Percentiles rank a stretch among this genome's conserved stretches.
These are phyloP conservation scores for Clonostachys solani DNA, from an alignment of 2,329 filamentous ascomycete species.

Conservation along the genomic window DNA sequence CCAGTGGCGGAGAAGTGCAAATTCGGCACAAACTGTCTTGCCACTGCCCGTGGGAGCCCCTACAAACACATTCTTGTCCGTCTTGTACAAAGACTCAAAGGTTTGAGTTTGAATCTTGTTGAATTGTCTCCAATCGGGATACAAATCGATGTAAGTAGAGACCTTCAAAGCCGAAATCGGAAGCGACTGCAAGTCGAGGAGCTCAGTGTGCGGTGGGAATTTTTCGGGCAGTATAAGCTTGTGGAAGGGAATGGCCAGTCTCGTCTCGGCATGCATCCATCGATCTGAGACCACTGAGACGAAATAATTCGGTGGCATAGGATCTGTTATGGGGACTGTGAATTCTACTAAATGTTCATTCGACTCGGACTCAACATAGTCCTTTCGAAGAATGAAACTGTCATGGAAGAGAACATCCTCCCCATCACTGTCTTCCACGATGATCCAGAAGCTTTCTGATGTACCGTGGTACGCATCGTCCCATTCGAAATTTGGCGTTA, in stretches of 20 bases:
- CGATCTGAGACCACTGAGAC: conserved; percentile 90
- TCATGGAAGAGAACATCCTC: conserved; percentile 95
- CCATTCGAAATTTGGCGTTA: conserved; percentile 95
- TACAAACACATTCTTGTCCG: conserved; percentile 90
- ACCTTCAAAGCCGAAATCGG: conserved; percentile 86
- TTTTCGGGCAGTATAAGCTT: conserved; percentile 93
- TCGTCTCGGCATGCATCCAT: conserved; percentile 98
- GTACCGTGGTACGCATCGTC: conserved; percentile 83
- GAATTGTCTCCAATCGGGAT: conserved; percentile 81
- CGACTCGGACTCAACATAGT: conserved; percentile 79
- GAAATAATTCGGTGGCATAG: conserved; percentile 98
- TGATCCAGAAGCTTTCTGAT: conserved; percentile 92
- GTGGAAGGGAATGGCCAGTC: conserved; percentile 88
- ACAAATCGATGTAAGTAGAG: conserved; percentile 76
- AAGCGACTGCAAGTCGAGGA: conserved; percentile 87
- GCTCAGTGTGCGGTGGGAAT: conserved; percentile 88
- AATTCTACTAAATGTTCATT: conserved; percentile 96
- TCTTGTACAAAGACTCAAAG: conserved; percentile 88
- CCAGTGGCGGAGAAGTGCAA: conserved; percentile 89
- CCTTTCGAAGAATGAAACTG: conserved; percentile 84
- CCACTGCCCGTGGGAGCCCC: conserved; percentile 92
- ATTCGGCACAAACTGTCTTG: conserved; percentile 95
- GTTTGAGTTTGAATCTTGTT: conserved; percentile 98
- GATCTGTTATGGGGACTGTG: conserved; percentile 92
- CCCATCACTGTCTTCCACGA: conserved; percentile 96